These are phyloP conservation scores for Fraxinus velutina DNA, from an alignment of 305 asterid species.

Conservation along the genomic window DNA sequence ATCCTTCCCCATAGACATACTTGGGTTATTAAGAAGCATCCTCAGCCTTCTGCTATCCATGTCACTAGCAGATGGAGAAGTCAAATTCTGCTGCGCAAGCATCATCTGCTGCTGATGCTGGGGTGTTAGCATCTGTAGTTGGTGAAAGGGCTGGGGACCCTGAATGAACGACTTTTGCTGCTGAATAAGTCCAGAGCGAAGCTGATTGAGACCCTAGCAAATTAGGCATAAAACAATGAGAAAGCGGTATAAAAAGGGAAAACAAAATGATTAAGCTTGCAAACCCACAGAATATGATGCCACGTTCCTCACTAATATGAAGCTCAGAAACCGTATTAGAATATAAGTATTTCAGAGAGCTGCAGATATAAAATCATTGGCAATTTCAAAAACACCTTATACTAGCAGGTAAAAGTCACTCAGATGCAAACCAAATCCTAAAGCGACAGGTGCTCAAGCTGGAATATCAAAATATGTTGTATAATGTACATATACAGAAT, in stretches of 20 bases:
- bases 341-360: background rate
- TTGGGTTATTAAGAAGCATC: conserved; percentile 78
- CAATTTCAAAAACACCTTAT: background rate
- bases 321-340: background rate
- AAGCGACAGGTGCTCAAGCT: background rate
- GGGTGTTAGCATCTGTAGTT: conserved; percentile 82
- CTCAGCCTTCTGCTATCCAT: conserved; percentile 84
- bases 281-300: background rate
- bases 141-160: conserved; percentile 88
- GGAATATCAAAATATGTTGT: background rate
- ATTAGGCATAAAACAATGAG: conserved; percentile 2
- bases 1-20: conserved; percentile 84
- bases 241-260: background rate
- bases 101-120: conserved; percentile 98
- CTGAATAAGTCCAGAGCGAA: conserved; percentile 89
- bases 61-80: conserved; percentile 82
- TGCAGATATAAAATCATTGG: background rate
- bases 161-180: conserved; percentile 94
- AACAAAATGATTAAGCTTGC: background rate
- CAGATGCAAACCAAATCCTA: background rate
- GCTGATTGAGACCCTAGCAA: conserved; percentile 76
- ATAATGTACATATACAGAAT: background rate
- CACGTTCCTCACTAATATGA: background rate
- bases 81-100: conserved; percentile 84
- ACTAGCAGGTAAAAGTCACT: background rate